Conservation (phyloP, 257 asterid species). For the Mitragyna speciosa region DNA sequence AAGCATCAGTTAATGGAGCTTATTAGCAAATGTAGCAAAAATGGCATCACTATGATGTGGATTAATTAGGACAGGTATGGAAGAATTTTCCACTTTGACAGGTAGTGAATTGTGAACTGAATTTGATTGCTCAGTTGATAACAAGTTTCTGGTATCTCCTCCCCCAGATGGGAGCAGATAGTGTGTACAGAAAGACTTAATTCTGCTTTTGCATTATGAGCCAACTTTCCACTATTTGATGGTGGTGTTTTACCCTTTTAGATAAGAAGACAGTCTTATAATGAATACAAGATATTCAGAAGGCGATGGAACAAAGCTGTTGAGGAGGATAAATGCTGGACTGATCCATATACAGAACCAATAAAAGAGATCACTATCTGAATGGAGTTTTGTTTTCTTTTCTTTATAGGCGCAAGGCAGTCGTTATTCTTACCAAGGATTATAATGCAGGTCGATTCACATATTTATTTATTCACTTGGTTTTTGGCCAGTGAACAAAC, state of each 20-base stretch:
- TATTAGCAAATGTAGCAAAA: neutral
- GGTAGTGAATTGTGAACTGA: neutral
- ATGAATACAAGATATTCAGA: slow-evolving; percentile 63
- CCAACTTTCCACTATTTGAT: neutral
- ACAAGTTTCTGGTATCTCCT: neutral
- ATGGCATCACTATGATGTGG: neutral
- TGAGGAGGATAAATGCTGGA: slow-evolving; percentile 54
- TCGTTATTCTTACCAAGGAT: neutral
- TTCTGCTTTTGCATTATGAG: neutral
- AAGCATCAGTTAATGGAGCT: neutral
- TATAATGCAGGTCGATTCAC: neutral
- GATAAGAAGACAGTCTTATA: slow-evolving; percentile 82
- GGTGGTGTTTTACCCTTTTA: neutral
- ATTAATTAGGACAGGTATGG: neutral
- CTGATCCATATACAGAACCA: slow-evolving; percentile 50
- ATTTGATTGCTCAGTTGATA: neutral
- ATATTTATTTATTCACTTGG: neutral
- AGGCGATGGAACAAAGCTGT: slow-evolving; percentile 69
- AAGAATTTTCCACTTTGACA: neutral
- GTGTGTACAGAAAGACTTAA: neutral
- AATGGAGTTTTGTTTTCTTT: neutral
- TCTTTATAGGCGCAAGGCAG: too few species aligned
- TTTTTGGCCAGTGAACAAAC: neutral
- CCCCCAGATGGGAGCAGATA: neutral
- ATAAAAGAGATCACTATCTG: slow-evolving; percentile 18